Percentiles rank a stretch among this genome's conserved stretches.
Conservation (phyloP, 345 rosid genomes). For the Pistacia vera region DNA sequence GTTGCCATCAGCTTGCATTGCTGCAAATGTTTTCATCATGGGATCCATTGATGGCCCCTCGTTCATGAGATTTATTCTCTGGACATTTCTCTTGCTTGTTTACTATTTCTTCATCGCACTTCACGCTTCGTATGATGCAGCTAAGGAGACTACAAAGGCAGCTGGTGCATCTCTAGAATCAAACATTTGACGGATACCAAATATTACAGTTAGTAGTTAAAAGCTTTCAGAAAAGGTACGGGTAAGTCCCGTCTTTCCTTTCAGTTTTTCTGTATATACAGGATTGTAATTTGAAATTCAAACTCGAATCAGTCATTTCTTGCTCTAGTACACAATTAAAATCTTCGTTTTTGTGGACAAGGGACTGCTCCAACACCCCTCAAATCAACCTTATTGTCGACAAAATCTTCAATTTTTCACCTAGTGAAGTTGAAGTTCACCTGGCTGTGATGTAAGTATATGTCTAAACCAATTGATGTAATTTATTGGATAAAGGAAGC, state of each 20-base stretch:
- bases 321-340: not conserved
- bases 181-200: constrained; percentile 11
- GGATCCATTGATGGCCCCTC: constrained; percentile 56
- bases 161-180: constrained; percentile 4
- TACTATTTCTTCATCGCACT: constrained; percentile 44
- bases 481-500: not conserved
- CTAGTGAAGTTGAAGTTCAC: too few relatives aligned
- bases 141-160: constrained; percentile 28
- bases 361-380: too few relatives aligned
- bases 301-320: not conserved
- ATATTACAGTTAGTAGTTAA: not conserved
- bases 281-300: not conserved
- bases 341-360: too few relatives aligned
- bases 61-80: constrained; percentile 46
- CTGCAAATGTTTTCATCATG: constrained; percentile 53
- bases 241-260: not conserved
- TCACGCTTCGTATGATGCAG: constrained; percentile 51
- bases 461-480: not conserved
- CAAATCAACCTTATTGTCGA: too few relatives aligned
- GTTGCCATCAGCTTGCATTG: constrained; percentile 58
- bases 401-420: too few relatives aligned
- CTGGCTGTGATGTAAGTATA: not conserved
- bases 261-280: too few relatives aligned
- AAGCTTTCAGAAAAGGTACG: not conserved
- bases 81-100: constrained; percentile 39